Conservation (phyloP, 805 yeast species). For the Brettanomyces anomalus region DNA sequence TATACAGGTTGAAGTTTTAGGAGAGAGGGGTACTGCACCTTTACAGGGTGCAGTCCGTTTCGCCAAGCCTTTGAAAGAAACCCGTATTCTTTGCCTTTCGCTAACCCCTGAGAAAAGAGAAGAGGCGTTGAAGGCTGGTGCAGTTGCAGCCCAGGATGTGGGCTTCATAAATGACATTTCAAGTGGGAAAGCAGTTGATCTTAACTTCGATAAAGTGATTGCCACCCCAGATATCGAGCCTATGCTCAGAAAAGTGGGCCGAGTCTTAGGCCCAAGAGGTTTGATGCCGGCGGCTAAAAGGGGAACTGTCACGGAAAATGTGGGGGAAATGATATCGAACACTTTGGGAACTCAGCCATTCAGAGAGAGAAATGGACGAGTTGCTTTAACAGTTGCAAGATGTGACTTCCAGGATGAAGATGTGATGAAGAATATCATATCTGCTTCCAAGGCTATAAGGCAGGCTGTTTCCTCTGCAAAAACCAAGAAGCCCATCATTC, state of each 20-base stretch:
- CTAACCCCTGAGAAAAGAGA: constrained; percentile 41
- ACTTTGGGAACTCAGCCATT: constrained; percentile 66
- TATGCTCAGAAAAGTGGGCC: constrained; percentile 61
- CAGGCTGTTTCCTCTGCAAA: constrained; percentile 46
- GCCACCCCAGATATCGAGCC: constrained; percentile 77
- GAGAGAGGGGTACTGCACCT: constrained; percentile 72
- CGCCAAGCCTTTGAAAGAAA: constrained; percentile 63
- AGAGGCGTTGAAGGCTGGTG: constrained; percentile 50
- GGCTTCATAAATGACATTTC: constrained; percentile 58
- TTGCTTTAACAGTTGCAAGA: constrained; percentile 67
- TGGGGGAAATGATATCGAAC: constrained; percentile 40
- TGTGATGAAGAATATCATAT: constrained; percentile 58
- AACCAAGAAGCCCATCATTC: constrained; percentile 54
- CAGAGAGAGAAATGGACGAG: constrained; percentile 57
- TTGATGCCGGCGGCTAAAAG: constrained; percentile 81
- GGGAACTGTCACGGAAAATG: constrained; percentile 75
- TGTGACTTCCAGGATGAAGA: constrained; percentile 72
- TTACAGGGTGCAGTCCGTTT: constrained; percentile 62
- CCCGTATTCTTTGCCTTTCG: constrained; percentile 62
- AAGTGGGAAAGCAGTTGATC: constrained; percentile 35
- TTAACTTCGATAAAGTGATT: constrained; percentile 65
- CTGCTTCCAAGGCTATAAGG: constrained; percentile 54
- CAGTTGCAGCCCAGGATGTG: constrained; percentile 60
- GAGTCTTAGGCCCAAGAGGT: constrained; percentile 79
- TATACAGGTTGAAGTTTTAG: constrained; percentile 52